phyloP scores from a whole-genome alignment of 495 filamentous ascomycete species.

The Penicillium herquei region DNA sequence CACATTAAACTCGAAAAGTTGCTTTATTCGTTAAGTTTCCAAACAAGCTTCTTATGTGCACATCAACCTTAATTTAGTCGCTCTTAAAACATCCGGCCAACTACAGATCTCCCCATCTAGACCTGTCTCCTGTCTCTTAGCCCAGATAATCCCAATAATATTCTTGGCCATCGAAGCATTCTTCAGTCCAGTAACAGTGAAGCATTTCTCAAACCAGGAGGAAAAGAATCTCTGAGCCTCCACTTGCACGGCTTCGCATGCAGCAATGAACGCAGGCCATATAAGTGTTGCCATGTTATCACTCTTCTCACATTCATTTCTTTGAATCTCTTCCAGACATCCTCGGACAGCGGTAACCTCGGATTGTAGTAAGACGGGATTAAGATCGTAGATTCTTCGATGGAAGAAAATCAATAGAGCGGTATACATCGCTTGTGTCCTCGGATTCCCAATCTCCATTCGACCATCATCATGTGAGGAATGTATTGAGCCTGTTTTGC shows the following conservation, averaged over 20 bases:
- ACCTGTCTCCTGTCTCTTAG: conserved; percentile 6
- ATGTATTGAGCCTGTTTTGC: background rate
- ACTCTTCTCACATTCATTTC: background rate
- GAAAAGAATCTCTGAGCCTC: conserved; percentile 17
- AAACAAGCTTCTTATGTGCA: conserved; percentile 5
- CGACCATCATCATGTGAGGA: background rate
- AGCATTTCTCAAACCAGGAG: conserved; percentile 19
- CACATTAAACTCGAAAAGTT: background rate
- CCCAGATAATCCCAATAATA: conserved; percentile 18
- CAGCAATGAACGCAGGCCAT: conserved; percentile 26
- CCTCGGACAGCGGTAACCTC: conserved; percentile 11
- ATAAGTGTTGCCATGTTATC: conserved; percentile 17
- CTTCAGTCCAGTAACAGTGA: conserved; percentile 10
- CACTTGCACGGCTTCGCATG: conserved; percentile 15
- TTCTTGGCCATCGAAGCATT: conserved; percentile 12
- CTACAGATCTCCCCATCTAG: conserved; percentile 3
- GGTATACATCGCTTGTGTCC: conserved; percentile 20
- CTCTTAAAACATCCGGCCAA: conserved; percentile 20
- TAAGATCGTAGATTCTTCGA: conserved; percentile 22
- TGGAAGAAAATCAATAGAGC: conserved; percentile 22
- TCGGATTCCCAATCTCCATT: background rate
- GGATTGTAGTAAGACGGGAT: conserved; percentile 15
- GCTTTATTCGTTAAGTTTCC: background rate
- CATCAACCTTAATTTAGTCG: conserved; percentile 16
- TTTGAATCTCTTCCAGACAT: conserved; percentile 6